These are phyloP conservation scores for Rhizophora mangle DNA, from an alignment of 345 rosid species.

Conservation along the genomic window DNA sequence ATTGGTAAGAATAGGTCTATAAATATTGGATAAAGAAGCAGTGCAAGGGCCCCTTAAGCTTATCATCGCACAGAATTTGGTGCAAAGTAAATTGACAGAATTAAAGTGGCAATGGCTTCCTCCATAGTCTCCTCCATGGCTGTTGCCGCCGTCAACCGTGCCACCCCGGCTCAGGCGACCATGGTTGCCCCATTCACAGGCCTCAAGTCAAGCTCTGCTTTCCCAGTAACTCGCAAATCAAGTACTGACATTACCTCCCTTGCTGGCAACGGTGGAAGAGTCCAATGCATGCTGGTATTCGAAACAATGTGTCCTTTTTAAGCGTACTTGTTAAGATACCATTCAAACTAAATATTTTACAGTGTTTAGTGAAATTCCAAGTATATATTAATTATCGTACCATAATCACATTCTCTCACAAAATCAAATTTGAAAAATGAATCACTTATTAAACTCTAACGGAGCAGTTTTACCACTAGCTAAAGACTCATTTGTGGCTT, in stretches of 20 bases:
- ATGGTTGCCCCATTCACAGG: neutral
- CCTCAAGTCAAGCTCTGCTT: neutral
- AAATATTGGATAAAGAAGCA: neutral
- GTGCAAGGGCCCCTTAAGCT: neutral
- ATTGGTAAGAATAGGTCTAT: neutral
- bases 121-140: slow-evolving; percentile 13
- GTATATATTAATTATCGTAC: no score
- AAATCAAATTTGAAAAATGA: no score
- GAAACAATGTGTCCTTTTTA: neutral
- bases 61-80: neutral
- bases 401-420: no score
- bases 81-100: neutral
- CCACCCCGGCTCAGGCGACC: neutral
- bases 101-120: slow-evolving; percentile 12
- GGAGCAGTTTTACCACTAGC: no score
- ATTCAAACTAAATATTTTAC: neutral
- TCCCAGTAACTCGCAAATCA: neutral
- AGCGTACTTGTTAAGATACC: neutral
- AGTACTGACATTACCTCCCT: neutral
- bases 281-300: slow-evolving; percentile 13
- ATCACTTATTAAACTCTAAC: no score
- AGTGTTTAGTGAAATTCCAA: neutral
- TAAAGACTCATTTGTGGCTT: no score
- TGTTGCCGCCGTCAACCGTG: slow-evolving; percentile 12
- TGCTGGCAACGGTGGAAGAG: slow-evolving; percentile 12